Percentiles rank a stretch among this genome's conserved stretches.
phyloP scores from a whole-genome alignment of 2,329 filamentous ascomycete genomes.

The Colletotrichum higginsianum region DNA sequence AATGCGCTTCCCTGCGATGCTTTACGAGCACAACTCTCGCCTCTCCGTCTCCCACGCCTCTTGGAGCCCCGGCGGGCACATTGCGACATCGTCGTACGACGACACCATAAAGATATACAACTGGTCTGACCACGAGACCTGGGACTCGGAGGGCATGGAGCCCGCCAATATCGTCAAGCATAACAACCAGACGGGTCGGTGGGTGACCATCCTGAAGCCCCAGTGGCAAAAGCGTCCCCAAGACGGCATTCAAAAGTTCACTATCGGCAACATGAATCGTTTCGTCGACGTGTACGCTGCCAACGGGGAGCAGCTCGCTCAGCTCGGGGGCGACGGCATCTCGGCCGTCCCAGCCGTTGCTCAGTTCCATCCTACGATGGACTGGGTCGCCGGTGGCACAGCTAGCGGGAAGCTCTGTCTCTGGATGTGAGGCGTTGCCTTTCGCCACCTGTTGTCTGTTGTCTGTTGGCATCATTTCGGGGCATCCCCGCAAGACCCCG shows the following conservation, averaged over 20 bases:
- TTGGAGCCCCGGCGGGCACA: conserved; percentile 86
- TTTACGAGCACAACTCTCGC: conserved; percentile 86
- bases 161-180: conserved; percentile 81
- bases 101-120: conserved; percentile 95
- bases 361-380: conserved; percentile 86
- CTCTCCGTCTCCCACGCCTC: conserved; percentile 94
- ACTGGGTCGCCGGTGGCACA: conserved; percentile 95
- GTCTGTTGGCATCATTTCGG: not conserved
- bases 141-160: conserved; percentile 74
- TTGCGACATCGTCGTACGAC: conserved; percentile 95
- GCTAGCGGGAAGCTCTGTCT: conserved; percentile 93
- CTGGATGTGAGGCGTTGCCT: conserved; percentile 75
- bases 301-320: conserved; percentile 88
- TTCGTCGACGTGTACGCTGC: conserved; percentile 93
- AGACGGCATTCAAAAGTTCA: conserved; percentile 88
- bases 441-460: not conserved
- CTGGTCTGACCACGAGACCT: conserved; percentile 74
- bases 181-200: conserved; percentile 96
- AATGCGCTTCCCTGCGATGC: conserved; percentile 73
- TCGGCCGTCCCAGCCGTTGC: conserved; percentile 95
- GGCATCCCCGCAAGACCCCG: not conserved
- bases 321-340: conserved; percentile 89
- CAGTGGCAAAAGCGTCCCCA: conserved; percentile 90
- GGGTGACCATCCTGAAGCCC: conserved; percentile 86
- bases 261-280: conserved; percentile 97